Evolutionary conservation across 345 rosid genomes (phyloP), one percentile per base, ranked within the genome.

Genomic region (Geranium rotundifolium): DNA sequence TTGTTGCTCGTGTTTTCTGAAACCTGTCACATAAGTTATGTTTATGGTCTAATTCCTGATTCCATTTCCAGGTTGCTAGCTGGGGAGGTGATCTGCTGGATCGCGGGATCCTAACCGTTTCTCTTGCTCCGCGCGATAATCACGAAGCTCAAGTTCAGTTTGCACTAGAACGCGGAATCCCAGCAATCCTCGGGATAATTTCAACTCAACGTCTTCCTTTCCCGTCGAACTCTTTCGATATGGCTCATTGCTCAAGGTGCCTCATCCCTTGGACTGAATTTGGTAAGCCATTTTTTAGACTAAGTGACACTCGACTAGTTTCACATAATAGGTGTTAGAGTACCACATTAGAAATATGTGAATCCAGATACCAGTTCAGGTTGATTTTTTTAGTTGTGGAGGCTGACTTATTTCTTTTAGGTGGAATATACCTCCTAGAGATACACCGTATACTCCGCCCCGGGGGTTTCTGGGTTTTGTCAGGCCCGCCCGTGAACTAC

Each of bases 181-280:
- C 99, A 0, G 99, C 99, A 9, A 86, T 90, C 29, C 89, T 93
- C 18, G 99, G 99, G 82, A 87, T 93, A 75, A 93, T 93, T 74
- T 90, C 99, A 5, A 93, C 99, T 5, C 99, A 93, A 57, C 86
- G 99, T 37, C 95, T 93, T 20, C 92, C 97, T 52, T 90, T 90
- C 81, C 97, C 99, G 3, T 93, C 99, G 0, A 86, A 77, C 61
- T 86, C 99, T 19, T 93, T 93, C 60, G 99, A 93, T 77, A 87
- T 93, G 97, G 99, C 97, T 77, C 99, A 93, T 79, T 93, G 99
- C 86, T 93, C 99, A 49, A 83, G 99, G 80, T 90, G 99, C 83
- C 97, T 93, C 71, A 93, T 93, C 65, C 97, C 99, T 7, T 93
- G 99, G 99, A 88, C 99, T 13, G 99, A 93, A 86, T 93, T 88